These are phyloP conservation scores for Talaromyces sp. DNA, from an alignment of 2,329 filamentous ascomycete species.

Conservation along the genomic window DNA sequence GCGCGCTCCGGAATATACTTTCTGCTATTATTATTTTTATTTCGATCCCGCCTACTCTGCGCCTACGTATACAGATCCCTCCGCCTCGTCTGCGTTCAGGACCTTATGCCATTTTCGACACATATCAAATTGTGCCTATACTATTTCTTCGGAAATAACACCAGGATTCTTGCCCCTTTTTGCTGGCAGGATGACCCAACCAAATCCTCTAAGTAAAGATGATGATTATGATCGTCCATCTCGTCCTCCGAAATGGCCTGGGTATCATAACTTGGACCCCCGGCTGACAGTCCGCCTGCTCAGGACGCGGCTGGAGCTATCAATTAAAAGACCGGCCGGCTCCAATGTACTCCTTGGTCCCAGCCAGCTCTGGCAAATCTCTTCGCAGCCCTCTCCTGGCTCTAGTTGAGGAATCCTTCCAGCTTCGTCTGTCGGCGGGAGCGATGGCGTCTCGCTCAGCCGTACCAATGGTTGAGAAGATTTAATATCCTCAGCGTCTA, in stretches of 20 bases:
- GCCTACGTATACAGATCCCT: not conserved
- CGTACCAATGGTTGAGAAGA: slow-evolving; percentile 4
- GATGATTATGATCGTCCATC: not conserved
- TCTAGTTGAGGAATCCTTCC: slow-evolving; percentile 3
- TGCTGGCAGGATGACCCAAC: no score
- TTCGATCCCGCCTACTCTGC: not conserved
- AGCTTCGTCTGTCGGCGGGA: not conserved
- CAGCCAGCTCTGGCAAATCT: slow-evolving; percentile 7
- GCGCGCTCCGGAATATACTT: not conserved
- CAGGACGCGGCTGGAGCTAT: not conserved
- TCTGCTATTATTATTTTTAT: not conserved
- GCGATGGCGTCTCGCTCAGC: slow-evolving; percentile 9
- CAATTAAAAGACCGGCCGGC: not conserved
- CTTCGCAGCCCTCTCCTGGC: not conserved
- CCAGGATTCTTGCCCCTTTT: not conserved
- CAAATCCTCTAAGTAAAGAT: no score
- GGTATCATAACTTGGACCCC: not conserved
- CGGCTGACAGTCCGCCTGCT: not conserved
- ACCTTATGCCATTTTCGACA: no score
- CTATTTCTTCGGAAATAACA: not conserved
- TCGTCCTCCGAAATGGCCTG: not conserved
- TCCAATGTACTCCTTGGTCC: not conserved
- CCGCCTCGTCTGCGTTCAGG: not conserved
- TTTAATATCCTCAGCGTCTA: slow-evolving; percentile 6
- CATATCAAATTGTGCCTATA: not conserved